phyloP scores from a whole-genome alignment of 2,329 filamentous ascomycete species.

The Aspergillus sp. region DNA sequence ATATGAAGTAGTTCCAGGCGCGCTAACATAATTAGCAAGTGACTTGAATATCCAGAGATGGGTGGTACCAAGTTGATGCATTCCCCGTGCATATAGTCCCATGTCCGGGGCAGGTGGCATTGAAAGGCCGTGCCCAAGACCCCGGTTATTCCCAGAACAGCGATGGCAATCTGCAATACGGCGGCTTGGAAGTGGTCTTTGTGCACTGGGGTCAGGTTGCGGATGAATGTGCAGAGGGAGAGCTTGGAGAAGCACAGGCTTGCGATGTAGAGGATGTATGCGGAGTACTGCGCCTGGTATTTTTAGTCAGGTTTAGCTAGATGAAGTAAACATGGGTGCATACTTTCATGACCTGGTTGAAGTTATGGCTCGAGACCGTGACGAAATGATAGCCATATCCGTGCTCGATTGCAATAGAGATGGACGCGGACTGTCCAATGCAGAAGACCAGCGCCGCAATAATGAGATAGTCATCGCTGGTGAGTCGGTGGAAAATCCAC shows the following conservation, averaged over 20 bases:
- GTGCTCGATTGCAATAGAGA: background rate
- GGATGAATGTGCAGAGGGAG: background rate
- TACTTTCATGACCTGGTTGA: background rate
- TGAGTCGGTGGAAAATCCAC: background rate
- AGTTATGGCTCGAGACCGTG: background rate
- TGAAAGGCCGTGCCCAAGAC: background rate
- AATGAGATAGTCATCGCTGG: background rate
- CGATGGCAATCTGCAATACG: background rate
- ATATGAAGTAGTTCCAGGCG: background rate
- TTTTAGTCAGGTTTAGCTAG: background rate
- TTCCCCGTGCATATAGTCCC: background rate
- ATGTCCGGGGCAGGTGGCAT: background rate
- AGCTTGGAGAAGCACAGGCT: background rate
- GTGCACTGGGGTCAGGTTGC: background rate
- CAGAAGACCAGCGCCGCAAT: background rate
- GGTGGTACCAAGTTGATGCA: background rate
- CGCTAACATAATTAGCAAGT: no score
- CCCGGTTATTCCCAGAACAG: background rate
- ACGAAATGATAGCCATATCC: background rate
- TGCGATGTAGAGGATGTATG: background rate
- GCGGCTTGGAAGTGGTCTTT: background rate
- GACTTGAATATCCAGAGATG: no score
- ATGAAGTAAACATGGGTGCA: no score
- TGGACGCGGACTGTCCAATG: background rate
- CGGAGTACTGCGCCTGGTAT: background rate